Evolutionary conservation across 768 basidiomycete genomes (phyloP).

Genomic region (Rhodotorula taiwanensis): DNA sequence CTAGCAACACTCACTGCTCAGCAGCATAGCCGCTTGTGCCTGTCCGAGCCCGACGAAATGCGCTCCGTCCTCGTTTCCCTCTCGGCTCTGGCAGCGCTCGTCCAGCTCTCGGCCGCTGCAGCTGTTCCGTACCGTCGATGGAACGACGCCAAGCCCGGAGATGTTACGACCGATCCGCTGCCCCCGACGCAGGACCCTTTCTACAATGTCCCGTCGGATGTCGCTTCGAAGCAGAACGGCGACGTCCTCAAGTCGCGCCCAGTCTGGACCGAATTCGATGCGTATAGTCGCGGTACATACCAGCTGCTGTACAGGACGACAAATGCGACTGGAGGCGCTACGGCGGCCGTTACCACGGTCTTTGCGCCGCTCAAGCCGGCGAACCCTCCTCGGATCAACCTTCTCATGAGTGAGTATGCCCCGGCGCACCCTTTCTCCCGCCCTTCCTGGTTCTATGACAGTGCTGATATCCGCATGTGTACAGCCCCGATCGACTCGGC

Average conservation of each 20-base stretch:
- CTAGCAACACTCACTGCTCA: no score
- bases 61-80: background rate
- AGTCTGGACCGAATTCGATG: slow-evolving; percentile 3
- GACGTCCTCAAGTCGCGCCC: background rate
- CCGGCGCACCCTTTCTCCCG: no score
- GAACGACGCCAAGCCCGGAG: background rate
- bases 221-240: background rate
- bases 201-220: background rate
- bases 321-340: background rate
- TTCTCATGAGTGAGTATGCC: background rate
- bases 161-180: background rate
- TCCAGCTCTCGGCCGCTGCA: background rate
- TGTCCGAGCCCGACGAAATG: background rate
- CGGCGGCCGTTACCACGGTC: background rate
- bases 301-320: slow-evolving; percentile 10
- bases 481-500: slow-evolving; percentile 4
- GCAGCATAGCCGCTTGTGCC: no score
- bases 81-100: background rate
- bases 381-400: background rate
- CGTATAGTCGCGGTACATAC: background rate
- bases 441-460: no score
- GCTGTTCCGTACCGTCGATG: background rate
- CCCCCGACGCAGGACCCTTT: background rate
- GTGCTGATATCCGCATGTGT: background rate
- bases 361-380: background rate